Evolutionary conservation across 2,329 filamentous ascomycete genomes (phyloP).

Genomic region (Coniosporium tulheliwenetii): DNA sequence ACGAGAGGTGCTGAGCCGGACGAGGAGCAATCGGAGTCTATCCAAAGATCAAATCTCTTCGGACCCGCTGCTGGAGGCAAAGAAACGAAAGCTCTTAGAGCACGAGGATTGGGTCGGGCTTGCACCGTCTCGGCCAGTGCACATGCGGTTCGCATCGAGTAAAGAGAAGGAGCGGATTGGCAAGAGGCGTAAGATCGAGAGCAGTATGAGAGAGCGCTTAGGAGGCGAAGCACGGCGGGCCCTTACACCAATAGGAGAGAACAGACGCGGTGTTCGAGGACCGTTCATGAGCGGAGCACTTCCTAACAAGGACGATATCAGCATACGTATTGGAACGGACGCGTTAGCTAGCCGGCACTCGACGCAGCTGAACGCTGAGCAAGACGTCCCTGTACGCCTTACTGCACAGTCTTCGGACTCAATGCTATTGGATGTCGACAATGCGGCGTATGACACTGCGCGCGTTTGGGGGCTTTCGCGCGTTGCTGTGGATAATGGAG

Average conservation of each 20-base stretch:
- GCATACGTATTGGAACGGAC: constrained; percentile 19
- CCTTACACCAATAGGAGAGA: not conserved
- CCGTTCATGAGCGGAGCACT: constrained; percentile 7
- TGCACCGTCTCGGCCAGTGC: constrained; percentile 12
- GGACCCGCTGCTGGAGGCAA: constrained; percentile 1
- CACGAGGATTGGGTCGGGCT: constrained; percentile 15
- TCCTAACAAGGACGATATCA: constrained; percentile 11
- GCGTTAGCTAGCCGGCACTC: constrained; percentile 14
- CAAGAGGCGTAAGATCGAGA: constrained; percentile 15
- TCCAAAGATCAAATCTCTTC: no score
- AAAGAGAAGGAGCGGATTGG: constrained; percentile 15
- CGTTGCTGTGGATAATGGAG: no score
- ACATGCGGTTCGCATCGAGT: constrained; percentile 12
- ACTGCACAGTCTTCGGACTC: constrained; percentile 12
- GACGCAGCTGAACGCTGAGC: not conserved
- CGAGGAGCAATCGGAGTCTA: no score
- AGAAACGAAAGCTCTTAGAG: constrained; percentile 8
- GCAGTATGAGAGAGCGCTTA: not conserved
- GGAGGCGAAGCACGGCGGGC: not conserved
- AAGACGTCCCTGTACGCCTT: constrained; percentile 2
- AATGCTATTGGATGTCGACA: constrained; percentile 18
- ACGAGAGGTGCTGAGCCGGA: no score
- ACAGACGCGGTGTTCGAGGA: not conserved
- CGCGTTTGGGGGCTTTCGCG: no score
- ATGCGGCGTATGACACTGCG: no score